Conservation (phyloP, 139 green algal species). For the Coelastrella sp. region DNA sequence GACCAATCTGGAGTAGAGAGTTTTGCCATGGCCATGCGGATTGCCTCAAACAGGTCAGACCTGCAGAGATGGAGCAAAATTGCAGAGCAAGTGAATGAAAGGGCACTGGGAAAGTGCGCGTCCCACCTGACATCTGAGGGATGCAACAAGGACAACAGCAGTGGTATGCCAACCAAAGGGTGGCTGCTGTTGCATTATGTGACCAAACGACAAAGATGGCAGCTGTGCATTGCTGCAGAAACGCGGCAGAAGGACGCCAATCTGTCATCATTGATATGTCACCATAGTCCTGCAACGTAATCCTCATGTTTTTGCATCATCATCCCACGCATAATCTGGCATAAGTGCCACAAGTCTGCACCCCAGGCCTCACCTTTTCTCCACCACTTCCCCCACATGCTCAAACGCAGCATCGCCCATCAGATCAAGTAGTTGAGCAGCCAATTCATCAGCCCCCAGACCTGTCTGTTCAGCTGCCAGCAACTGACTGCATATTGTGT, state of each 20-base stretch:
- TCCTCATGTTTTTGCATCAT: too few relatives aligned
- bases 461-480: conserved; percentile 33
- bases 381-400: conserved; percentile 70
- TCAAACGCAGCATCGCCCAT: conserved; percentile 84
- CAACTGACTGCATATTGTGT: conserved; percentile 48
- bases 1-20: conserved; percentile 18
- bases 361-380: conserved; percentile 57
- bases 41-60: conserved; percentile 40
- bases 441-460: conserved; percentile 55
- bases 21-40: conserved; percentile 43
- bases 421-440: conserved; percentile 87
- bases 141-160: too few relatives aligned
- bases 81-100: neutral
- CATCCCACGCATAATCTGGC: too few relatives aligned
- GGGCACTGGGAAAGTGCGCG: too few relatives aligned
- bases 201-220: too few relatives aligned
- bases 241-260: too few relatives aligned
- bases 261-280: too few relatives aligned
- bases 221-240: too few relatives aligned
- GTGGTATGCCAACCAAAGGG: too few relatives aligned
- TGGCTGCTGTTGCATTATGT: too few relatives aligned
- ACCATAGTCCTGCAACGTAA: too few relatives aligned
- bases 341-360: neutral
- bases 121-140: too few relatives aligned
- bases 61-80: neutral